Percentiles rank a stretch among this genome's conserved stretches.
phyloP scores from a whole-genome alignment of 768 basidiomycete species.

The Tricholoma sp. region DNA sequence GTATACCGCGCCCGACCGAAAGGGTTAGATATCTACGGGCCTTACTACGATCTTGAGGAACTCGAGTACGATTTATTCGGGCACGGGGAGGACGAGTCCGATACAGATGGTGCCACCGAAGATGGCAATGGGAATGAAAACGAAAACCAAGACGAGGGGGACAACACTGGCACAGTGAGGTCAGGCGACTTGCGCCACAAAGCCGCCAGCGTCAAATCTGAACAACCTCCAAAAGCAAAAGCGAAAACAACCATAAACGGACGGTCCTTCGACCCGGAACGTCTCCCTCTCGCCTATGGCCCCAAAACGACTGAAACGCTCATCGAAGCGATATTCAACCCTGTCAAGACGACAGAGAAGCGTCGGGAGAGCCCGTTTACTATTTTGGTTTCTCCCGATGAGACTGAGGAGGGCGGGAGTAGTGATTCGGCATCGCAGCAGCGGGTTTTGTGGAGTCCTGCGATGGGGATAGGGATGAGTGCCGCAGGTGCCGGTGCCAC shows the following conservation, averaged over 20 bases:
- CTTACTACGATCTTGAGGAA: constrained; percentile 32
- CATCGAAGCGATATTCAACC: constrained; percentile 80
- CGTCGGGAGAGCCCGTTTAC: constrained; percentile 39
- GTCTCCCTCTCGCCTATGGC: constrained; percentile 50
- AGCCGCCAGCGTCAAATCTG: background rate
- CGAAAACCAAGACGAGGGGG: background rate
- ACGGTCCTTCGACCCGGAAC: constrained; percentile 31
- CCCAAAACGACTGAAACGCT: constrained; percentile 65
- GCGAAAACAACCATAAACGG: background rate
- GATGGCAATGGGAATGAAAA: background rate
- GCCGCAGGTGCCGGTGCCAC: background rate
- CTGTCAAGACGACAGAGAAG: constrained; percentile 42
- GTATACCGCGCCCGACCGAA: constrained; percentile 47
- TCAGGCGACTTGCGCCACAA: constrained; percentile 1
- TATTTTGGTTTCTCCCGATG: constrained; percentile 23
- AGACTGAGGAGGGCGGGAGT: background rate
- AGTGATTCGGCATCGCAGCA: background rate
- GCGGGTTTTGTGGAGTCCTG: background rate
- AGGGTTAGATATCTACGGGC: constrained; percentile 42
- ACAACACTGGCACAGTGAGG: too few relatives aligned
- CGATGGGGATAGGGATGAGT: background rate
- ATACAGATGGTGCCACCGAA: constrained; percentile 1
- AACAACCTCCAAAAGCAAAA: background rate
- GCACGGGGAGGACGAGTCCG: background rate
- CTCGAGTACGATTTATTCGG: constrained; percentile 33